Evolutionary conservation across 768 basidiomycete genomes (phyloP).

Genomic region (Mycena alexandri): DNA sequence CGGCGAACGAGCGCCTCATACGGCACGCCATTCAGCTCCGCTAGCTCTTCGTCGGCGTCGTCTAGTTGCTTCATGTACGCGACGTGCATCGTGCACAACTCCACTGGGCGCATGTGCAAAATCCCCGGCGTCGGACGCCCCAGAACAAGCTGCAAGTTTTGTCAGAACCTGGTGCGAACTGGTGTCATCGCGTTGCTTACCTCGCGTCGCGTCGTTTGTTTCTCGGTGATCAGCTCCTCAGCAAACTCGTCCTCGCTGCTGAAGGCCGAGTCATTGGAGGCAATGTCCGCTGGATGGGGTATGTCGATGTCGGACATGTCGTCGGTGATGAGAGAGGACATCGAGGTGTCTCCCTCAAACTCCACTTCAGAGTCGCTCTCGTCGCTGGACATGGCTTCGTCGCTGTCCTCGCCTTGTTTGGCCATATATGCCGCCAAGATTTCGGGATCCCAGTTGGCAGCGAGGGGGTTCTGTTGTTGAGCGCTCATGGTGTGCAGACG

Average conservation of each 20-base stretch:
- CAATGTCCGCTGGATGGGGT: conserved; percentile 30
- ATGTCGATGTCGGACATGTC: conserved; percentile 31
- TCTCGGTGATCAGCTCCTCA: conserved; percentile 22
- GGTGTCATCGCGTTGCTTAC: conserved; percentile 8
- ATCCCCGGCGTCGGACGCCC: conserved; percentile 30
- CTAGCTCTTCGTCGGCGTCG: conserved; percentile 35
- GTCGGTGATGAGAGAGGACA: conserved; percentile 17
- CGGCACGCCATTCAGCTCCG: conserved; percentile 27
- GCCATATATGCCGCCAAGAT: conserved; percentile 35
- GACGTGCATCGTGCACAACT: conserved; percentile 22
- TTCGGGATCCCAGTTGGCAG: conserved; percentile 37
- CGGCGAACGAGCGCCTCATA: conserved; percentile 23
- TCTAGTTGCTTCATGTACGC: conserved; percentile 38
- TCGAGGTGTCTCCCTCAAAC: conserved; percentile 30
- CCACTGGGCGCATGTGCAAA: conserved; percentile 30
- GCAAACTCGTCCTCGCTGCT: conserved; percentile 40
- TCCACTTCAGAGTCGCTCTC: conserved; percentile 35
- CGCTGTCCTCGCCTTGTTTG: conserved; percentile 25
- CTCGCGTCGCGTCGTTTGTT: conserved; percentile 34
- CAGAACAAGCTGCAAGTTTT: conserved; percentile 28
- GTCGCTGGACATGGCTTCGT: conserved; percentile 36
- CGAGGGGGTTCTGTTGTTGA: conserved; percentile 28
- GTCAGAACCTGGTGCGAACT: not conserved
- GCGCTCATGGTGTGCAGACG: conserved; percentile 16
- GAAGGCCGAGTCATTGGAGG: conserved; percentile 36